A percentile compares a stretch with the other conserved stretches of the same genome.
phyloP scores from a whole-genome alignment of 345 rosid species.

The Kernera saxatilis region DNA sequence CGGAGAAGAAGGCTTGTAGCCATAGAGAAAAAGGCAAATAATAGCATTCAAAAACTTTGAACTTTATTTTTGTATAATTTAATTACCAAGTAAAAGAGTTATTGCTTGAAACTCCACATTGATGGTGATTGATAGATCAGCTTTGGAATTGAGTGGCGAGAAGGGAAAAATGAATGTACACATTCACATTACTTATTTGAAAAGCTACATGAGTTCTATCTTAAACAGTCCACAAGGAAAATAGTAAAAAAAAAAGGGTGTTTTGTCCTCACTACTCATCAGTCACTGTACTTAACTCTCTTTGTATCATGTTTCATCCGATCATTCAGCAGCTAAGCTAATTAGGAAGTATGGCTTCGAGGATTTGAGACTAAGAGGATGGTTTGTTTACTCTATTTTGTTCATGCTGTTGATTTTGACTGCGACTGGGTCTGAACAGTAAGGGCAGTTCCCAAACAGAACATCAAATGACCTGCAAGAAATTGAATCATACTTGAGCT shows the following conservation, averaged over 20 bases:
- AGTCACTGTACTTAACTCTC: not conserved
- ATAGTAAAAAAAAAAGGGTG: conserved; percentile 4
- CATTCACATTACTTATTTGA: conserved; percentile 9
- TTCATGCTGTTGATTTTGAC: conserved; percentile 42
- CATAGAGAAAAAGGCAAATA: conserved; percentile 13
- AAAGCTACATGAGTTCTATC: conserved; percentile 22
- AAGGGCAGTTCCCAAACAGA: conserved; percentile 72
- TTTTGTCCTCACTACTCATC: conserved; percentile 18
- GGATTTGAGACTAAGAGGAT: not conserved
- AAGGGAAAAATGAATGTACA: not conserved
- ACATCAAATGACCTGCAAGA: conserved; percentile 68
- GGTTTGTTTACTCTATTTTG: conserved; percentile 12
- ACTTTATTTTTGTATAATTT: not conserved
- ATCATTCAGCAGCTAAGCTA: not conserved
- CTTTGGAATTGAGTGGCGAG: conserved; percentile 15
- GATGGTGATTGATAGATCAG: conserved; percentile 27
- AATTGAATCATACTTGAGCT: conserved; percentile 29
- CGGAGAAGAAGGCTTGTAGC: conserved; percentile 12
- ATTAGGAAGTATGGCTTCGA: not conserved
- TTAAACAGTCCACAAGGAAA: not conserved
- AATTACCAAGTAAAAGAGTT: conserved; percentile 14
- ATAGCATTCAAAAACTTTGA: not conserved
- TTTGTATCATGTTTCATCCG: not conserved
- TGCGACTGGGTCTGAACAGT: conserved; percentile 74
- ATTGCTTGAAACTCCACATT: conserved; percentile 9